phyloP scores from a whole-genome alignment of 306 rosid genomes.

The Trichosanthes cucumerina region DNA sequence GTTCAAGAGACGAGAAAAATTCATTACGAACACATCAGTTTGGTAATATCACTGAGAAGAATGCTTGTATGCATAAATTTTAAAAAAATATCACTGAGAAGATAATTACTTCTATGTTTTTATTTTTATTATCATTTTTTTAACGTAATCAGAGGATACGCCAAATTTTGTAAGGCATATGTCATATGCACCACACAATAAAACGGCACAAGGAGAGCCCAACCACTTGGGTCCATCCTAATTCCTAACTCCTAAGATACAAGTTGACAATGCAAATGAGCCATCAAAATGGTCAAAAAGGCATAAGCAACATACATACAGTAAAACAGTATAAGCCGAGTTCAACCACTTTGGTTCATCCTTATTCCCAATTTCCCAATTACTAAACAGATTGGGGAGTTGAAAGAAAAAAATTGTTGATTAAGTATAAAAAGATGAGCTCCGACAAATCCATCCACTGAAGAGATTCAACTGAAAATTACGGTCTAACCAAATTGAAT shows the following conservation, averaged over 20 bases:
- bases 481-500: neutral
- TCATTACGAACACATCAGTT: neutral
- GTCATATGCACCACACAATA: neutral
- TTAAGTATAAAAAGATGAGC: neutral
- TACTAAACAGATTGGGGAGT: neutral
- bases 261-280: neutral
- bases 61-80: neutral
- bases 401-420: neutral
- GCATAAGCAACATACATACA: neutral
- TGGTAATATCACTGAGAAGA: neutral
- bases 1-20: neutral
- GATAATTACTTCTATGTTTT: neutral
- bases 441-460: neutral
- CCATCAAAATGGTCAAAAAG: neutral
- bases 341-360: constrained; percentile 1
- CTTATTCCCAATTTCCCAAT: neutral
- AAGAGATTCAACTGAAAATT: neutral
- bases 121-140: neutral
- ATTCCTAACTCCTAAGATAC: neutral
- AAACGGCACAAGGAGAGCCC: neutral
- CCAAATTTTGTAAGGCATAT: neutral
- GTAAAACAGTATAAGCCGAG: neutral
- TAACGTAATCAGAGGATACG: neutral
- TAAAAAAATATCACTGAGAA: neutral
- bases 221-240: neutral